These are phyloP conservation scores for Malus asiatica DNA, from an alignment of 306 rosid species.

Conservation along the genomic window DNA sequence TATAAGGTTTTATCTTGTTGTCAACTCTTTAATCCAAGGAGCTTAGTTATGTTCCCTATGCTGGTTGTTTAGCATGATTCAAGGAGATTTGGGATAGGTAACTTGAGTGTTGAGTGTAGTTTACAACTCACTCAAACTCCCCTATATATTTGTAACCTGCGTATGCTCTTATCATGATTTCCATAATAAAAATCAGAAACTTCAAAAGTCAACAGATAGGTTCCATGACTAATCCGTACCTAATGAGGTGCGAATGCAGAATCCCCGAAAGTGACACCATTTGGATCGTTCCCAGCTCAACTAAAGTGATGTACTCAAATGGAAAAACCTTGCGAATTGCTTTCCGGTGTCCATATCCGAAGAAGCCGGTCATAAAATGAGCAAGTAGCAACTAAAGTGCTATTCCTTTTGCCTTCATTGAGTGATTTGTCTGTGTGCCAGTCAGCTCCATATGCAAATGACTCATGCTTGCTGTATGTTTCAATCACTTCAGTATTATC, in stretches of 20 bases:
- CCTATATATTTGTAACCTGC: no score
- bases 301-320: neutral
- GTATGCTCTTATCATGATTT: no score
- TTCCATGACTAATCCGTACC: neutral
- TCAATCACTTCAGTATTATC: constrained; percentile 52
- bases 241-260: neutral
- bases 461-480: constrained; percentile 58
- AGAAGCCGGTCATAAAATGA: constrained; percentile 78
- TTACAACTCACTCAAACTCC: no score
- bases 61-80: no score
- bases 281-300: neutral
- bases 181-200: no score
- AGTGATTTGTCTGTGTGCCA: constrained; percentile 57
- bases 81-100: no score
- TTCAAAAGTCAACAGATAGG: no score
- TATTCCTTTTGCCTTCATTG: constrained; percentile 24
- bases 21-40: no score
- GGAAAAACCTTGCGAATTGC: constrained; percentile 17
- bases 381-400: constrained; percentile 69
- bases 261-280: constrained; percentile 12
- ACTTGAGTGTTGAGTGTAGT: no score
- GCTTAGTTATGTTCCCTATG: no score
- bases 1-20: no score
- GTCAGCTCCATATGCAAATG: constrained; percentile 91
- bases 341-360: constrained; percentile 60